Percentiles rank a stretch among this genome's conserved stretches.
These are phyloP conservation scores for Phytophthora pseudosyringae DNA, from an alignment of 352 stramenopile species.

Conservation along the genomic window DNA sequence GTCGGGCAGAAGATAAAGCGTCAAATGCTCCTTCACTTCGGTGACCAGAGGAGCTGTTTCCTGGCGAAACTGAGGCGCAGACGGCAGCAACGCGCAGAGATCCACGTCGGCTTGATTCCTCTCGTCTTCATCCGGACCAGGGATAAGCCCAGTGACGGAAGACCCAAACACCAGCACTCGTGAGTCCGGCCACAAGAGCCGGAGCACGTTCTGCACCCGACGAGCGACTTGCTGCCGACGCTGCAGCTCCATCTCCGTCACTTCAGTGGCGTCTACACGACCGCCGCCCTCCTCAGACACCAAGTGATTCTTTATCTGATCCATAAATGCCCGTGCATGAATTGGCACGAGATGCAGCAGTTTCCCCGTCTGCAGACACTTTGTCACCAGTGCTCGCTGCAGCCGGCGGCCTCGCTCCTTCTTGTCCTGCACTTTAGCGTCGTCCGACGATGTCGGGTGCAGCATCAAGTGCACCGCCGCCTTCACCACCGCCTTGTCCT, in stretches of 20 bases:
- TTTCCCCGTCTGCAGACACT: constrained; percentile 41
- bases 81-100: constrained; percentile 75
- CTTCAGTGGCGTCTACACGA: background rate
- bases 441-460: constrained; percentile 18
- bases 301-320: background rate
- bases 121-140: background rate
- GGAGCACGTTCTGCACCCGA: constrained; percentile 52
- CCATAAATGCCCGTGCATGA: constrained; percentile 29
- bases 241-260: constrained; percentile 28
- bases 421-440: constrained; percentile 36
- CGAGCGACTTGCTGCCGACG: constrained; percentile 39
- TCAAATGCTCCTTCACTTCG: constrained; percentile 77
- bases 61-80: constrained; percentile 50
- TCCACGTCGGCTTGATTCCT: constrained; percentile 54
- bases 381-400: constrained; percentile 52
- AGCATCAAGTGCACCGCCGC: constrained; percentile 52
- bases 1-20: constrained; percentile 52
- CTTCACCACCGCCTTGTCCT: constrained; percentile 31
- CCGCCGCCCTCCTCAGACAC: background rate
- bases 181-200: constrained; percentile 72
- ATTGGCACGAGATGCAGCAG: constrained; percentile 51
- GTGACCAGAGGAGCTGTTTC: constrained; percentile 54
- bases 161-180: constrained; percentile 75
- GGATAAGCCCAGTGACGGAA: constrained; percentile 56
- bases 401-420: constrained; percentile 41